Evolutionary conservation across 108 stramenopile genomes (phyloP).

Genomic region (Conticribra weissflogii): DNA sequence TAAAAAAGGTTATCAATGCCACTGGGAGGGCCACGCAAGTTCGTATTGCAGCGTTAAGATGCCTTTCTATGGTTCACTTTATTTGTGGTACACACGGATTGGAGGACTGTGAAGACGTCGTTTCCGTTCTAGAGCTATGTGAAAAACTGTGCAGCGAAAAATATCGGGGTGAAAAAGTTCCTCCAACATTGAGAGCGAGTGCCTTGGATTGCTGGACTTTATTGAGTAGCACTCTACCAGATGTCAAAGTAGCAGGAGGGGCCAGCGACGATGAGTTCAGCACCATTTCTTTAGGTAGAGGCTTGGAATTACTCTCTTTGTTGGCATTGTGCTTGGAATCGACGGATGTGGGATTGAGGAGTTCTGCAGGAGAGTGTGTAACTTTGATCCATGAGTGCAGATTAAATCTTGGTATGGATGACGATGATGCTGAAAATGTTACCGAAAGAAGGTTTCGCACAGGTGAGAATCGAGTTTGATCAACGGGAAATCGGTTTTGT

Average conservation of each 20-base stretch:
- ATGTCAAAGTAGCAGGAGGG: constrained; percentile 63
- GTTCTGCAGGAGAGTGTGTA: constrained; percentile 81
- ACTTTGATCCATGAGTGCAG: constrained; percentile 80
- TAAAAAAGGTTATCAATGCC: constrained; percentile 58
- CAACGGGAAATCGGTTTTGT: no score
- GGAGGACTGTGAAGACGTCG: constrained; percentile 23
- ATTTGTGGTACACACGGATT: constrained; percentile 9
- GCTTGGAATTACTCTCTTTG: constrained; percentile 60
- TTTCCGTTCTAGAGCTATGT: constrained; percentile 63
- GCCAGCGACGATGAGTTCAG: constrained; percentile 13
- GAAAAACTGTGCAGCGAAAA: constrained; percentile 50
- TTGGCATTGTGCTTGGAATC: constrained; percentile 66
- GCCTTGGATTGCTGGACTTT: constrained; percentile 87
- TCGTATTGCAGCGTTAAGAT: constrained; percentile 72
- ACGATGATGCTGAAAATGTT: constrained; percentile 53
- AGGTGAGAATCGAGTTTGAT: no score
- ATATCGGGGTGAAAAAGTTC: constrained; percentile 66
- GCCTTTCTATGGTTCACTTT: constrained; percentile 70
- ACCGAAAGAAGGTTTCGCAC: constrained; percentile 59
- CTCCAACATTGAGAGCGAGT: constrained; percentile 55
- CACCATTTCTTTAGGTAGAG: constrained; percentile 50
- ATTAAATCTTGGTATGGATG: constrained; percentile 60
- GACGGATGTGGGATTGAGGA: constrained; percentile 47
- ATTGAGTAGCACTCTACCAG: constrained; percentile 65
- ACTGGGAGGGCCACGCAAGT: constrained; percentile 69